Conservation (phyloP, 345 rosid species). For the Boechera retrofracta region DNA sequence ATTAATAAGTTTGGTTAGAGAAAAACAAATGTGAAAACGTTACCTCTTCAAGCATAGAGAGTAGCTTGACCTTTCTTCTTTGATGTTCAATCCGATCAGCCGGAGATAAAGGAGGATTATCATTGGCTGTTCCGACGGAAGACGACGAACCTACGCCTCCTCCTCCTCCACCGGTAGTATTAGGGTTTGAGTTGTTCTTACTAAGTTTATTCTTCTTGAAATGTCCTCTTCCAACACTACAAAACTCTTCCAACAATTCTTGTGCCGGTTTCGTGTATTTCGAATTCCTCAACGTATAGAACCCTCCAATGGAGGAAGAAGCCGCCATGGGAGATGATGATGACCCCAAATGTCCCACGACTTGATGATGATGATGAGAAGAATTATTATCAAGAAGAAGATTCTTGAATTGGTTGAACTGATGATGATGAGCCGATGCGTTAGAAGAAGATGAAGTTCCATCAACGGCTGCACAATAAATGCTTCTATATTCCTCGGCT, state of each 20-base stretch:
- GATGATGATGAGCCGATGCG: constrained; percentile 35
- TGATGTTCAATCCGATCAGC: constrained; percentile 90
- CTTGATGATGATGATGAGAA: constrained; percentile 45
- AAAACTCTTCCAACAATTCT: constrained; percentile 90
- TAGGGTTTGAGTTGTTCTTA: constrained; percentile 47
- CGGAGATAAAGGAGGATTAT: constrained; percentile 57
- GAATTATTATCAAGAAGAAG: constrained; percentile 42
- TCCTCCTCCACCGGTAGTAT: constrained; percentile 36
- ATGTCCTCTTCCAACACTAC: constrained; percentile 76
- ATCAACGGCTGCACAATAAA: constrained; percentile 47
- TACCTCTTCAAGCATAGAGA: constrained; percentile 98
- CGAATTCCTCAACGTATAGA: constrained; percentile 54
- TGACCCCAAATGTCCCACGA: constrained; percentile 43
- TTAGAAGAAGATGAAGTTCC: constrained; percentile 45
- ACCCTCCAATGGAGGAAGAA: constrained; percentile 44
- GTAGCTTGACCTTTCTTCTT: constrained; percentile 87
- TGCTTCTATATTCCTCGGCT: constrained; percentile 75
- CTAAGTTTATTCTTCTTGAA: constrained; percentile 40
- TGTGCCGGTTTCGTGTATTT: constrained; percentile 76
- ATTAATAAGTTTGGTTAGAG: constrained; percentile 30
- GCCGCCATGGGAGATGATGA: constrained; percentile 45
- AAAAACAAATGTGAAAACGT: constrained; percentile 29
- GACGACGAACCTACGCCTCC: constrained; percentile 42
- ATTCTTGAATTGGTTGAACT: constrained; percentile 40
- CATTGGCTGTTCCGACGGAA: constrained; percentile 41